phyloP scores from a whole-genome alignment of 2,329 filamentous ascomycete species.

The Fusarium nanum region DNA sequence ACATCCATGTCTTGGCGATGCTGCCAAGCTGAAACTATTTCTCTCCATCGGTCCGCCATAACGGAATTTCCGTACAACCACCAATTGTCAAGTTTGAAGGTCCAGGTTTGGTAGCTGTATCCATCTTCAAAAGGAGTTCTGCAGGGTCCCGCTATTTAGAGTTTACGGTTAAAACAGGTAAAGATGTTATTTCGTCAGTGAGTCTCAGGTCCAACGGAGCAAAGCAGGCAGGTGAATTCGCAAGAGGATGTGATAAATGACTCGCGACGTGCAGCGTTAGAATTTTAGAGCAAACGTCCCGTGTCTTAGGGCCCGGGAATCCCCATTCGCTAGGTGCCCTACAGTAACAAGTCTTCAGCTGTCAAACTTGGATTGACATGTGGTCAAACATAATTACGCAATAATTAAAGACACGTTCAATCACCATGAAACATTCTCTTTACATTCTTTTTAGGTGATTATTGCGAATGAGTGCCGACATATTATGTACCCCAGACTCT shows the following conservation, averaged over 20 bases:
- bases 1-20: background rate
- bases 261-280: constrained; percentile 1
- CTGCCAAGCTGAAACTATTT: constrained; percentile 2
- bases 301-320: background rate
- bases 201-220: background rate
- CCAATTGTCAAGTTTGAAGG: background rate
- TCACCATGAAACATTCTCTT: background rate
- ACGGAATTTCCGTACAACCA: background rate
- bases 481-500: background rate
- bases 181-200: background rate
- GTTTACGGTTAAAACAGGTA: background rate
- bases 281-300: background rate
- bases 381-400: too few species aligned
- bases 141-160: constrained; percentile 18
- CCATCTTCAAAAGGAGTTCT: constrained; percentile 1
- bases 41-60: background rate
- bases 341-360: background rate
- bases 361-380: background rate
- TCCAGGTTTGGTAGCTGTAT: background rate
- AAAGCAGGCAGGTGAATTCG: background rate
- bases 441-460: background rate
- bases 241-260: background rate
- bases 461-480: background rate
- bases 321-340: background rate
- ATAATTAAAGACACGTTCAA: background rate